Base-by-base conservation (phyloP, 768 basidiomycete genomes). In the Epithele typhae region DNA sequence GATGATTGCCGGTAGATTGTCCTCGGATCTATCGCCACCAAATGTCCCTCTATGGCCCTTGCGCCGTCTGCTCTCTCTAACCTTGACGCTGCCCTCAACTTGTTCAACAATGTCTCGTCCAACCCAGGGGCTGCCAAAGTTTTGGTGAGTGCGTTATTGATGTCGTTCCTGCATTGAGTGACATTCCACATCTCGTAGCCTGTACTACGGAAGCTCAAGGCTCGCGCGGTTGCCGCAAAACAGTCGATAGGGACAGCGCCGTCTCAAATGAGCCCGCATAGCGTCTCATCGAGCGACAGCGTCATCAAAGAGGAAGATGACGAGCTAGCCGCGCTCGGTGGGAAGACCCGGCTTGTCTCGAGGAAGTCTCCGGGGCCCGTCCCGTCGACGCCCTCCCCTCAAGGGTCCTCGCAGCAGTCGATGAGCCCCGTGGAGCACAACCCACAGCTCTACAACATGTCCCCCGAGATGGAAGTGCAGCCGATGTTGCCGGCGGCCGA, bases 31-130 rank as follows among this genome's bases (percentile, higher is more conserved):
- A 84, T 87, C 43, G 79, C 82, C 1, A 72, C 76, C 23, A 84
- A 84, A 52, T 67, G 68, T 42, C 73, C 81, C 8, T 71, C 70
- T 33, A 79, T 84, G 76, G 76, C 76, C 7, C 62, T 87, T 12
- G 77, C 84, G 5, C 80, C 75, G 1, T 83, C 82, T 45, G 82
- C 84, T 2, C 61, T 82, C n/a, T 77, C 78, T 3, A 78, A 84
- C 58, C 63, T 87, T n/a, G 82, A 84, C 40, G 74, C 77, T 1
- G 82, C 81, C 0, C 73, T 71, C 52, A 73, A 71, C 45, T 61
- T 86, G 10, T 85, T 86, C 57, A 64, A 71, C 33, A 69, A 69
- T 25, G 79, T 83, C 3, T 69, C 75, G 2, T 27, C 79, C 53
- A 73, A 66, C 40, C 59, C 76, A 5, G 71, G 78, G 32, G 78